phyloP scores from a whole-genome alignment of 495 filamentous ascomycete species.

The Podospora bellae-mahoneyi region DNA sequence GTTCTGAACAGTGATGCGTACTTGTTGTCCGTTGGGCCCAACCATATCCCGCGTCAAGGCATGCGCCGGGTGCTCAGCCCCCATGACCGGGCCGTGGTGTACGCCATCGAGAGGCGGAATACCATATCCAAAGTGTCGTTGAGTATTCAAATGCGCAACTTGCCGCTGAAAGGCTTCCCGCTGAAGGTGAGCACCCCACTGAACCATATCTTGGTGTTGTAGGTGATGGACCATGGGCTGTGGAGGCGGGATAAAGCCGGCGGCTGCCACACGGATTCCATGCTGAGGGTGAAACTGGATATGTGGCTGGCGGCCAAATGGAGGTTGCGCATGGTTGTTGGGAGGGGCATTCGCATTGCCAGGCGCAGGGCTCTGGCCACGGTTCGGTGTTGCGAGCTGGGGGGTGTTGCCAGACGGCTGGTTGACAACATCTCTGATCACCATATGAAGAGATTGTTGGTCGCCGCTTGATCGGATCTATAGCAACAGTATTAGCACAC shows the following conservation, averaged over 20 bases:
- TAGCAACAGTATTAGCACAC: conserved; percentile 16
- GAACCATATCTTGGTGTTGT: conserved; percentile 9
- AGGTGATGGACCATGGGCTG: conserved; percentile 1
- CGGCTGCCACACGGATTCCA: neutral
- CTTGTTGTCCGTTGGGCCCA: conserved; percentile 32
- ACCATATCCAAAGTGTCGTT: neutral
- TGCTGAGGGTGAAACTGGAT: neutral
- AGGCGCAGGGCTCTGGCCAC: neutral
- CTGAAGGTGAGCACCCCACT: neutral
- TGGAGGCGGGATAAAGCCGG: neutral
- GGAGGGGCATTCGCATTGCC: conserved; percentile 17
- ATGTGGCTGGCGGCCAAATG: neutral
- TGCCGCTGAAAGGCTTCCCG: neutral
- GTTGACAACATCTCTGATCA: conserved; percentile 45
- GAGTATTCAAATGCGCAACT: neutral
- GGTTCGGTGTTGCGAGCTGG: neutral
- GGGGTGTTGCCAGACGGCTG: conserved; percentile 2
- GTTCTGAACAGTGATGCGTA: conserved; percentile 32
- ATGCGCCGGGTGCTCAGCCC: conserved; percentile 4
- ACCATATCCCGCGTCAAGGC: conserved; percentile 30
- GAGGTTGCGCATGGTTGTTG: conserved; percentile 31
- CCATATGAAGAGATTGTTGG: conserved; percentile 60
- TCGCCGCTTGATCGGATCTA: conserved; percentile 45
- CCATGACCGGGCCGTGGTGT: neutral
- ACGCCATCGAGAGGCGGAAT: neutral